phyloP scores from a whole-genome alignment of 129 eudicot genomes.

The Escallonia rubra region DNA sequence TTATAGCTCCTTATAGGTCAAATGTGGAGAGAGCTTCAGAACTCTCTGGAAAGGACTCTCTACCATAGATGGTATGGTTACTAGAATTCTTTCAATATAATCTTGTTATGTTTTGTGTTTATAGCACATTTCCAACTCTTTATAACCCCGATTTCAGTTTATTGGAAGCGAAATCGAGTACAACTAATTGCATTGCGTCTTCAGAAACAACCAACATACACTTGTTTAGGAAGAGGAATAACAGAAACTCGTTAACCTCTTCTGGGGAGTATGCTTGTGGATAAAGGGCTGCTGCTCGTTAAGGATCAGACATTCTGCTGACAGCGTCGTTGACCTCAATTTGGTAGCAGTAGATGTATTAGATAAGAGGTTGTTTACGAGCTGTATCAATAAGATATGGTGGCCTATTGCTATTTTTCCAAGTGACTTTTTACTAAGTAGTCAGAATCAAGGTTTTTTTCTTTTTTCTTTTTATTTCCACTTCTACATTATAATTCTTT shows the following conservation, averaged over 20 bases:
- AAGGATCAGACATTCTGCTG: not conserved
- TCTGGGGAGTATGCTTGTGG: not conserved
- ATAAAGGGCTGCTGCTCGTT: too few species aligned
- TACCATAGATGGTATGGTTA: not conserved
- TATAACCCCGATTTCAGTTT: not conserved
- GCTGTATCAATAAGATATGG: not conserved
- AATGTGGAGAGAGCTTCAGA: not conserved
- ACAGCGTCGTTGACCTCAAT: not conserved
- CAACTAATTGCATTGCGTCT: not conserved
- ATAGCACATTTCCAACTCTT: not conserved
- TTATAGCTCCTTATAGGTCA: constrained; percentile 6
- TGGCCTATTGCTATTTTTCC: too few species aligned
- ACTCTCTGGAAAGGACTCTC: not conserved
- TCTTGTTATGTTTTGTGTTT: not conserved
- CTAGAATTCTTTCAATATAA: not conserved
- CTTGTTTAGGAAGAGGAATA: too few species aligned
- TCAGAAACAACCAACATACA: not conserved
- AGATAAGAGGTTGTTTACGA: not conserved
- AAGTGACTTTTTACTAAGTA: too few species aligned
- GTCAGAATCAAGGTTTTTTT: too few species aligned
- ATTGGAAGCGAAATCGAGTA: not conserved
- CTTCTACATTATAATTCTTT: too few species aligned
- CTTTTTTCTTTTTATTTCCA: too few species aligned
- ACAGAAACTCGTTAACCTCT: not conserved
- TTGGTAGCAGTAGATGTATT: not conserved